Conservation (phyloP, 345 rosid species). For the Gossypium rotundifolium region DNA sequence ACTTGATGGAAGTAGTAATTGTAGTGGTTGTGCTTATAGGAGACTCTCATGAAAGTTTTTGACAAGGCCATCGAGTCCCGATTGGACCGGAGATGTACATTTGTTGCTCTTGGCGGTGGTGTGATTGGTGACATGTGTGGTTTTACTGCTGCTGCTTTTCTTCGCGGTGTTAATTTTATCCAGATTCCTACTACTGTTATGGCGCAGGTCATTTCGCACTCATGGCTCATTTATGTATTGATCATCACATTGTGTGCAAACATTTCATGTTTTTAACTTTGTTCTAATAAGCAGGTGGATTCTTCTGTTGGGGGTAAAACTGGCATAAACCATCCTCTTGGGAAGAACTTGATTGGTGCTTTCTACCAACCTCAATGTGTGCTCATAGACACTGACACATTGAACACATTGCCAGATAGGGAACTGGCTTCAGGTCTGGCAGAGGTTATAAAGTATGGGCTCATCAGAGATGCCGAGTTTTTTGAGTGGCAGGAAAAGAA, state of each 20-base stretch:
- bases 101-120: slow-evolving; percentile 98
- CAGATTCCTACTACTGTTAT: slow-evolving; percentile 98
- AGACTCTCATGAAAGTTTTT: slow-evolving; percentile 79
- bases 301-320: slow-evolving; percentile 99
- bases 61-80: slow-evolving; percentile 93
- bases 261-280: background rate
- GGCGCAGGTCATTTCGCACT: slow-evolving; percentile 61
- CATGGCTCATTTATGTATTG: background rate
- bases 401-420: slow-evolving; percentile 80
- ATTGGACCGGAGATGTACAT: slow-evolving; percentile 73
- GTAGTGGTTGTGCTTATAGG: slow-evolving; percentile 36
- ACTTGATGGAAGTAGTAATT: background rate
- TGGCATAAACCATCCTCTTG: slow-evolving; percentile 86
- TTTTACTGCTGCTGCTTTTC: slow-evolving; percentile 88
- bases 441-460: slow-evolving; percentile 95
- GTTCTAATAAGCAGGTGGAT: slow-evolving; percentile 56
- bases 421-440: slow-evolving; percentile 94
- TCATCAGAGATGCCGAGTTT: slow-evolving; percentile 87
- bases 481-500: slow-evolving; percentile 97
- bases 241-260: background rate
- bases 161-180: slow-evolving; percentile 97
- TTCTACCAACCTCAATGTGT: slow-evolving; percentile 99
- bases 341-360: slow-evolving; percentile 97
- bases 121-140: slow-evolving; percentile 99
- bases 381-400: slow-evolving; percentile 78